Evolutionary conservation across 192 early-diverging fungal species (phyloP), one percentile per base, ranked within the genome.

Genomic region (Backusella australiensis): DNA sequence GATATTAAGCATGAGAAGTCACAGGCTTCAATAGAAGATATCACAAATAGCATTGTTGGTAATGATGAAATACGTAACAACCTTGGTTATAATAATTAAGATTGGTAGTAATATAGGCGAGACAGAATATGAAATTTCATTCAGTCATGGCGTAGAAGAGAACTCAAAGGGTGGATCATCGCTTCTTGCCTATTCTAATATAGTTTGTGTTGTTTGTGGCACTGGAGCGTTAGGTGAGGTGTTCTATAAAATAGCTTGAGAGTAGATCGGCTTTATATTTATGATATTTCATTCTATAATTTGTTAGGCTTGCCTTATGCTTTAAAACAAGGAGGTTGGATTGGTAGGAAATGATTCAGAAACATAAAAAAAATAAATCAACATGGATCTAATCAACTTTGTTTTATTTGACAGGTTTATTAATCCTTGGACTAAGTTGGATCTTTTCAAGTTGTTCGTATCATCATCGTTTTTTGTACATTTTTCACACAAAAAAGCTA

Each of bases 171-270:
- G 86, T 3, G 56, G 56, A 12, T 88, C 86, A 19, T 84, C 81
- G 23, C 72, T 86, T 32, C 78, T 84, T 21, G 90, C 86, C 26
- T 89, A 86, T 46, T 81, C 86, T 14, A 89, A 88, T 73, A 80
- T 91, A 9, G 83, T 89, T n/a, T 95, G 94, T 77, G 90, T 92
- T 29, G 89, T 92, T 21, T 91, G 91, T 23, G 94, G 94, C 36
- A 92, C 91, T 11, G 95, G 95, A 15, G 86, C 94, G 34, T 85
- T 95, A 29, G 42, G 42, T 44, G 15, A 44, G 42, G 15, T 15
- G 15, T 15, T 44, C 17, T 12, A 17, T 1, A 44, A 44, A 17
- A 39, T 11, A 39, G 11, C 38, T 11, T 39, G 9, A 39, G 14
- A 0, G 11, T 44, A 44, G 4, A 44, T 12, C 12, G 14, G 42